Evolutionary conservation across 345 rosid genomes (phyloP).

Genomic region (Linum lewisii): DNA sequence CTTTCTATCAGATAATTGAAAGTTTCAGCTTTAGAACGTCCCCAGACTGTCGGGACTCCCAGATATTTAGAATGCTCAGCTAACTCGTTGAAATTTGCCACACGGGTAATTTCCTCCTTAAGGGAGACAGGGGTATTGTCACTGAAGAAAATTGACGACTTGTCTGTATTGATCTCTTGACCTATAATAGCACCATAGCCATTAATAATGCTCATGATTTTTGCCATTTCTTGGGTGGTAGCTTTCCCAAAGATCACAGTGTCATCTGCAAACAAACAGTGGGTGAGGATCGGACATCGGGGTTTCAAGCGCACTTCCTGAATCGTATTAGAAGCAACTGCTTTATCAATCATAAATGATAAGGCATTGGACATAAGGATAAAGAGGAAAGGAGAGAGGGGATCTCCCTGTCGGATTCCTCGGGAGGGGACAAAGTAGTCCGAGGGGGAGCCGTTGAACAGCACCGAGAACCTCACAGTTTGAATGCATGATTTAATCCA

Average conservation of each 20-base stretch:
- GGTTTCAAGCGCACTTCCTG: neutral
- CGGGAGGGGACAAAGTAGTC: neutral
- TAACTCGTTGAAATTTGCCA: neutral
- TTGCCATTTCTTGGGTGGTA: neutral
- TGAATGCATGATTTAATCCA: neutral
- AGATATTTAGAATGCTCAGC: neutral
- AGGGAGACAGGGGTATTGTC: neutral
- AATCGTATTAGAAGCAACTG: neutral
- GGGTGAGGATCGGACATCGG: neutral
- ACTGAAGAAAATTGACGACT: neutral
- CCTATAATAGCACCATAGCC: neutral
- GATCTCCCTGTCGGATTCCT: neutral
- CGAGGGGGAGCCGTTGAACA: neutral
- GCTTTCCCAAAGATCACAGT: neutral
- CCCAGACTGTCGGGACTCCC: neutral
- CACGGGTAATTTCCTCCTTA: neutral
- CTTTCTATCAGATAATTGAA: no score
- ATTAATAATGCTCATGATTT: neutral
- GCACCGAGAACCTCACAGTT: neutral
- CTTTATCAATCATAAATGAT: neutral
- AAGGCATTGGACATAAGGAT: neutral
- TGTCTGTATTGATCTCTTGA: neutral
- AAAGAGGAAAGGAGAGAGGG: neutral
- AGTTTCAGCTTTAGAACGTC: neutral
- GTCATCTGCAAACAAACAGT: neutral